phyloP scores from a whole-genome alignment of 2,329 filamentous ascomycete genomes.

The Berkeleyomyces rouxiae region DNA sequence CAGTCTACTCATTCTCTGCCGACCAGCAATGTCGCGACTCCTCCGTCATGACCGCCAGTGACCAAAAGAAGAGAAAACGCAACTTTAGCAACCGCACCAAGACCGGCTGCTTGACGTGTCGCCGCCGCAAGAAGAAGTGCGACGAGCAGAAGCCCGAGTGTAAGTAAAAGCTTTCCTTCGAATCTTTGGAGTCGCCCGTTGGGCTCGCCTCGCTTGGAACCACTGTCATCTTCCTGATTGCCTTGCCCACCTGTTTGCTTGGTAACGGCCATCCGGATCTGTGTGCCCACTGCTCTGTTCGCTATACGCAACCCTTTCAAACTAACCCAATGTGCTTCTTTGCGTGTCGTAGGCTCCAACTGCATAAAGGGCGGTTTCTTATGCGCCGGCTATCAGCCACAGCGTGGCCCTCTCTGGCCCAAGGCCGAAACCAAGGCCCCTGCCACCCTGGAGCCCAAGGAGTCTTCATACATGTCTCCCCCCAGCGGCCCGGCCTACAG shows the following conservation, averaged over 20 bases:
- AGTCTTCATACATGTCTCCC: conserved; percentile 37
- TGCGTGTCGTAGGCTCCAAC: conserved; percentile 49
- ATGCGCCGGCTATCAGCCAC: conserved; percentile 79
- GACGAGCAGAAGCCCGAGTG: conserved; percentile 88
- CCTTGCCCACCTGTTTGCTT: no score
- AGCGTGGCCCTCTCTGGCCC: conserved; percentile 54
- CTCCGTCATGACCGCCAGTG: conserved; percentile 31
- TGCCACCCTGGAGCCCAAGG: conserved; percentile 71
- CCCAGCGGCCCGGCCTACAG: conserved; percentile 30
- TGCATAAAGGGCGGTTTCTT: conserved; percentile 79
- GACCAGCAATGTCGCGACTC: conserved; percentile 31
- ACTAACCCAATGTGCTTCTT: neutral
- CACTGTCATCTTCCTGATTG: neutral
- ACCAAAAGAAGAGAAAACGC: conserved; percentile 53
- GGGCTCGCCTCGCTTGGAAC: no score
- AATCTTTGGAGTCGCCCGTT: neutral
- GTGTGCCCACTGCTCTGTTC: neutral
- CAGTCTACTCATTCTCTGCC: conserved; percentile 26
- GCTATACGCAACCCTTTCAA: neutral
- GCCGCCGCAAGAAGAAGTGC: conserved; percentile 91
- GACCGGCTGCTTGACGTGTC: conserved; percentile 85
- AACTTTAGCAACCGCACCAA: conserved; percentile 94
- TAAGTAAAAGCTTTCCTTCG: conserved; percentile 23
- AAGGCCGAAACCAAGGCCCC: conserved; percentile 56
- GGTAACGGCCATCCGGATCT: neutral